Evolutionary conservation across 2,329 filamentous ascomycete genomes (phyloP).

Genomic region (Calycina marina): DNA sequence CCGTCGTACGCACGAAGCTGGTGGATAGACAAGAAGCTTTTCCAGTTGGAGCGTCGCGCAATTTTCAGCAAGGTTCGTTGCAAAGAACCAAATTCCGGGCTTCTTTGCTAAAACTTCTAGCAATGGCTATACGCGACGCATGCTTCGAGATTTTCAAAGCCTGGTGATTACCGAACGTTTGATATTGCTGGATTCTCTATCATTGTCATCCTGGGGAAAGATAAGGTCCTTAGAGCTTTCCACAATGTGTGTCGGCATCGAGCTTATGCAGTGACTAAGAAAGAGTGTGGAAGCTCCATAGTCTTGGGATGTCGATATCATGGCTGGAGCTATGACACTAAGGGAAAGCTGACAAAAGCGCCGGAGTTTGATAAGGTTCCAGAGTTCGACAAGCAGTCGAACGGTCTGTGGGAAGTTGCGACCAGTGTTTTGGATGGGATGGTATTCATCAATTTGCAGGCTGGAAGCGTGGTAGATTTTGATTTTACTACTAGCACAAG

Average conservation of each 20-base stretch:
- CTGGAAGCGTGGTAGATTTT: neutral
- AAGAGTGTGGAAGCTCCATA: conserved; percentile 16
- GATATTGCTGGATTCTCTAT: conserved; percentile 17
- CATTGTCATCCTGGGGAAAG: conserved; percentile 18
- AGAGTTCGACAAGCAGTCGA: conserved; percentile 17
- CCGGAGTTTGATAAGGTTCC: conserved; percentile 19
- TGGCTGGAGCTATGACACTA: conserved; percentile 20
- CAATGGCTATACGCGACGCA: conserved; percentile 18
- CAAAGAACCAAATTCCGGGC: neutral
- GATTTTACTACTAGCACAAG: neutral
- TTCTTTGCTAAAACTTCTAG: conserved; percentile 5
- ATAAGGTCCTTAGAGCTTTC: conserved; percentile 15
- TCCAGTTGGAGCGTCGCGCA: conserved; percentile 15
- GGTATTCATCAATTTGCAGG: conserved; percentile 17
- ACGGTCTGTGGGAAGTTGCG: conserved; percentile 17
- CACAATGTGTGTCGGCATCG: conserved; percentile 21
- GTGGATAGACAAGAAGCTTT: conserved; percentile 15
- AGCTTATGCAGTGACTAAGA: conserved; percentile 18
- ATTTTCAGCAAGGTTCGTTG: conserved; percentile 18
- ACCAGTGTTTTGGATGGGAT: conserved; percentile 9
- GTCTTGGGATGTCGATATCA: conserved; percentile 20
- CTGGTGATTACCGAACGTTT: conserved; percentile 19
- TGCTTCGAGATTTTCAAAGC: conserved; percentile 14
- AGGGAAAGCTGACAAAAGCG: conserved; percentile 18
- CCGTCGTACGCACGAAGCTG: conserved; percentile 4